Percentiles rank a stretch among this genome's conserved stretches.
These are phyloP conservation scores for Lodderomyces orthopsilosis DNA, from an alignment of 1,139 yeast genomes.

Conservation along the genomic window DNA sequence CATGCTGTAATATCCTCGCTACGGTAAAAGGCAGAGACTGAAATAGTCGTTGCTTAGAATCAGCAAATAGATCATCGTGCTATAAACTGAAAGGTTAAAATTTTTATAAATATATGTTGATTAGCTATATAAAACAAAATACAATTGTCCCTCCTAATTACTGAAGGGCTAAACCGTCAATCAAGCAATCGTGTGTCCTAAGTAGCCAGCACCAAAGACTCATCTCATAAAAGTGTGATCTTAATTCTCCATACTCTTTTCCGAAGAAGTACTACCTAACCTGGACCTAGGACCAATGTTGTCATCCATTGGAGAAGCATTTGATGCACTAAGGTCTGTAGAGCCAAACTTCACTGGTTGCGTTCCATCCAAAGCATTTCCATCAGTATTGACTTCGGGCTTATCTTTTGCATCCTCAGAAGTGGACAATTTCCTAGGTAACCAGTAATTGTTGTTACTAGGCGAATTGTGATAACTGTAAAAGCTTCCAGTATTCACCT, in stretches of 20 bases:
- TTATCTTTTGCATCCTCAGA: neutral
- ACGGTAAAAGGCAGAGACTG: no score
- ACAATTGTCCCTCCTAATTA: no score
- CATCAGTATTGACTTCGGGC: neutral
- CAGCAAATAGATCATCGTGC: no score
- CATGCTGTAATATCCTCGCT: no score
- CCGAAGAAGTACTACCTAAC: conserved; percentile 10
- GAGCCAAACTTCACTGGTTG: conserved; percentile 7
- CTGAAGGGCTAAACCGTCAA: neutral
- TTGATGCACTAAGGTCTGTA: neutral
- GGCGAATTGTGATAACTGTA: conserved; percentile 37
- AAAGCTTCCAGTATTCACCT: conserved; percentile 38
- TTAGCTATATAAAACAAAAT: no score
- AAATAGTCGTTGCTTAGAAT: no score
- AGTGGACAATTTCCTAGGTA: conserved; percentile 21
- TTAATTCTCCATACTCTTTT: neutral
- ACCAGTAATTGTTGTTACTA: conserved; percentile 43
- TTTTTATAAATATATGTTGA: no score
- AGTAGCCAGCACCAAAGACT: neutral
- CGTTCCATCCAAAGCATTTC: conserved; percentile 1
- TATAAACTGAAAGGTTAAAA: no score
- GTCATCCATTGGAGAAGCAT: conserved; percentile 1
- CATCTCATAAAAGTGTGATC: neutral
- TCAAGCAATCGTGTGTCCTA: neutral
- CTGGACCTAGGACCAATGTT: conserved; percentile 7